Evolutionary conservation across 352 stramenopile species (phyloP), one percentile per base, ranked within the genome.

Genomic region (Peronosclerospora sorghi): DNA sequence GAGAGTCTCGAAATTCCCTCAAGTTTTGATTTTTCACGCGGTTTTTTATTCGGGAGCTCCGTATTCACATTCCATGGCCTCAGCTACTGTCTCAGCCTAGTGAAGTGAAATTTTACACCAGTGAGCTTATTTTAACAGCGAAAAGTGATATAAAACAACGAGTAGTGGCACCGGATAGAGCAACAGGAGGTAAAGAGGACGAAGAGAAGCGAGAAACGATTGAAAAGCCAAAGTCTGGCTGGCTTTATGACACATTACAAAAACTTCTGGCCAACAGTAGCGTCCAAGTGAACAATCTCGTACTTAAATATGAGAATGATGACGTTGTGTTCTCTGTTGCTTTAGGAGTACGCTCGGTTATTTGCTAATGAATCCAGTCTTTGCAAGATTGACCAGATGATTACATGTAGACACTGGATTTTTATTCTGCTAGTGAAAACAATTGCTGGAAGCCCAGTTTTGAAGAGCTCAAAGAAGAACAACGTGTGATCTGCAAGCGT

Each of bases 21-120:
- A n/a, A 76, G 74, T 35, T 92, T 92, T 48, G 80, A 92, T 48
- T 89, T 92, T 39, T 83, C 80, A 17, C 64, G 80, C 19, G 80
- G 80, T 28, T n/a, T n/a, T 92, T 92, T 54, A 87, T 92, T 48
- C 73, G 80, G 19, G 80, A 93, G 40, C 67, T 93, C 39, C 77
- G 78, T 23, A 90, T 93, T 47, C 80, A 89, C 51, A 93, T 93
- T 51, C 80, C 80, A 26, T 93, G 80, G 80, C 90, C 77, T n/a
- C 77, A 90, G 28, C 32, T 93, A 47, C 55, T 93, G 14, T 90
- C 77, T 2, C 80, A 93, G 48, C 70, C 80, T 10, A 93, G 90
- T 32, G 80, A 90, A 43, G 70, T 93, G 37, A 93, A 93, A 42
- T 60, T 93, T 35, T 93, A 89, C 58, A 93, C 80, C 20, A 73